Percentiles rank a stretch among this genome's conserved stretches.
Conservation (phyloP, 1,284 basidiomycete genomes). For the Melampsora larici-populina region DNA sequence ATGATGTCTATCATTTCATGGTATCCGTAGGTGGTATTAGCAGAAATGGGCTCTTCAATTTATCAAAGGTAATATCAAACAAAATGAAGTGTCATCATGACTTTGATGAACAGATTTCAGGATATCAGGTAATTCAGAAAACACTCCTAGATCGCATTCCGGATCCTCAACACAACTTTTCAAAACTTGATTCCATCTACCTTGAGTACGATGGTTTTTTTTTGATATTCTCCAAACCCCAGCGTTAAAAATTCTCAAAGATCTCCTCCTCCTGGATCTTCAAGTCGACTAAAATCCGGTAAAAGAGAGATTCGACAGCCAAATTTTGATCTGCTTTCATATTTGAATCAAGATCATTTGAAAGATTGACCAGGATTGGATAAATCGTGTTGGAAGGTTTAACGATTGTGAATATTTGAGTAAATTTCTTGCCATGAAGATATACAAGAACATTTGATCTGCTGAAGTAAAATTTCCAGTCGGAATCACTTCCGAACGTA, state of each 20-base stretch:
- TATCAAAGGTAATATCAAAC: no score
- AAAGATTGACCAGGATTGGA: constrained; percentile 70
- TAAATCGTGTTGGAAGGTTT: no score
- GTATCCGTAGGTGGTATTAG: no score
- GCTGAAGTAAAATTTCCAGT: constrained; percentile 46
- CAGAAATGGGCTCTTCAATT: no score
- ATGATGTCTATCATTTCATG: no score
- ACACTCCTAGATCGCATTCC: constrained; percentile 64
- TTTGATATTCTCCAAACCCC: constrained; percentile 87
- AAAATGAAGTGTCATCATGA: constrained; percentile 44
- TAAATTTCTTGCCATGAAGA: no score
- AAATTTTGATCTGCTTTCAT: constrained; percentile 95
- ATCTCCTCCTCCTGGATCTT: constrained; percentile 52
- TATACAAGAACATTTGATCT: constrained; percentile 79
- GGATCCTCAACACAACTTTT: constrained; percentile 73
- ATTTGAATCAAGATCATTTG: constrained; percentile 66
- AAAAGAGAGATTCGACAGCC: constrained; percentile 91
- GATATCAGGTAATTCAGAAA: constrained; percentile 60
- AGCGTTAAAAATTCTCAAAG: constrained; percentile 73
- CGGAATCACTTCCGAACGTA: constrained; percentile 74
- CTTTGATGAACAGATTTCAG: constrained; percentile 52
- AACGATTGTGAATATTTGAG: no score
- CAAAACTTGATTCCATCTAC: constrained; percentile 71
- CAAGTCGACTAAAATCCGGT: constrained; percentile 75
- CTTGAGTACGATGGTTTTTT: constrained; percentile 70